Evolutionary conservation across 2,329 filamentous ascomycete genomes (phyloP).

Genomic region (Emericellopsis atlantica): DNA sequence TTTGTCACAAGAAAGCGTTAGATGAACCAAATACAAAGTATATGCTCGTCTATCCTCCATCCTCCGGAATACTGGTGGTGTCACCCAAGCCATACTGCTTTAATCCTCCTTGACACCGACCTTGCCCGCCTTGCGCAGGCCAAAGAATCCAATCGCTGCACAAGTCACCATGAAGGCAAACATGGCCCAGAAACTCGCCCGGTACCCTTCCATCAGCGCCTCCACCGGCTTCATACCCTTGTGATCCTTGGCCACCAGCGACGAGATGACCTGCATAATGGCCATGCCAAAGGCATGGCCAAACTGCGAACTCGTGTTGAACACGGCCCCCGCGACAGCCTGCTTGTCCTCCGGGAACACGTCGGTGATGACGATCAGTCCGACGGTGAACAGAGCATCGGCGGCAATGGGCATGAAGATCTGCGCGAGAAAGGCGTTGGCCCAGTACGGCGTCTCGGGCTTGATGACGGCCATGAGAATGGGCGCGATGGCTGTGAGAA

Average conservation of each 20-base stretch:
- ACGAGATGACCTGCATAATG: slow-evolving; percentile 30
- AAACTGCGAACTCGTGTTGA: slow-evolving; percentile 45
- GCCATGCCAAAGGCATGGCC: slow-evolving; percentile 36
- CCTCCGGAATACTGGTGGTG: no score
- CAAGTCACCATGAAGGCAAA: slow-evolving; percentile 32
- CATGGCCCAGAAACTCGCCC: slow-evolving; percentile 35
- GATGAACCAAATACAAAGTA: no score
- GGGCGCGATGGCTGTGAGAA: slow-evolving; percentile 30
- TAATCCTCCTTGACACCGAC: slow-evolving; percentile 32
- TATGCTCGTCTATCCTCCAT: no score
- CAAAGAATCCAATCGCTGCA: slow-evolving; percentile 22
- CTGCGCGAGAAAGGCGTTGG: slow-evolving; percentile 27
- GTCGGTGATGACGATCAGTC: slow-evolving; percentile 38
- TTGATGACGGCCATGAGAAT: slow-evolving; percentile 41
- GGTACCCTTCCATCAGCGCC: slow-evolving; percentile 33
- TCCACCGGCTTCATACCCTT: slow-evolving; percentile 9
- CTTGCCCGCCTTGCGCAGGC: slow-evolving; percentile 27
- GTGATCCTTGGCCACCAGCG: slow-evolving; percentile 20
- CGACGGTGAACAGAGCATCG: slow-evolving; percentile 43
- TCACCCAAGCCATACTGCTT: background rate
- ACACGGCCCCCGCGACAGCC: slow-evolving; percentile 47
- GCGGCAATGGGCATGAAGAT: slow-evolving; percentile 25
- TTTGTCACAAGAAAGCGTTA: no score
- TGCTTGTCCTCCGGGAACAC: slow-evolving; percentile 44
- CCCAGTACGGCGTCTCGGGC: slow-evolving; percentile 38